These are phyloP conservation scores for Gossypium schwendimanii DNA, from an alignment of 441 rosid species.

Conservation along the genomic window DNA sequence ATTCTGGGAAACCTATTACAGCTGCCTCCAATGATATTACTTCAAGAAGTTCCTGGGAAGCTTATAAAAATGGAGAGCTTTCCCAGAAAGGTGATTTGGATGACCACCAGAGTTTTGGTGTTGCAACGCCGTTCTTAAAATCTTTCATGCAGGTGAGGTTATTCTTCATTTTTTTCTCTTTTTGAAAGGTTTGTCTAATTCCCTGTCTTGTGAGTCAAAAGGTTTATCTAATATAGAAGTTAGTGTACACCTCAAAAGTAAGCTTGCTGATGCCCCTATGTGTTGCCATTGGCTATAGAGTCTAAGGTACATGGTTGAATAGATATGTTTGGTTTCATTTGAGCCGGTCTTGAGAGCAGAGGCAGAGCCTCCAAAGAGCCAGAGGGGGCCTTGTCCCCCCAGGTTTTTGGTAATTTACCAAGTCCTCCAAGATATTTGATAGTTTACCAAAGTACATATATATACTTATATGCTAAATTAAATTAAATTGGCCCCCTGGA, in stretches of 20 bases:
- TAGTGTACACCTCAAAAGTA: not conserved
- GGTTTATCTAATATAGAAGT: not conserved
- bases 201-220: not conserved
- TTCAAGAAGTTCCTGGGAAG: conserved; percentile 58
- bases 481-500: too few species aligned
- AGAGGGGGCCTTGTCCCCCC: too few species aligned
- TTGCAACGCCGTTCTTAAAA: conserved; percentile 81
- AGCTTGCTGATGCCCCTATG: not conserved
- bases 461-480: too few species aligned
- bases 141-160: conserved; percentile 82
- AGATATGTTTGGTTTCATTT: not conserved
- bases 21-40: conserved; percentile 44
- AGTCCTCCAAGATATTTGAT: too few species aligned
- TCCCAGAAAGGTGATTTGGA: conserved; percentile 59
- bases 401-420: too few species aligned
- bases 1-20: conserved; percentile 45
- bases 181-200: not conserved
- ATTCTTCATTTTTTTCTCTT: not conserved
- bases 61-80: conserved; percentile 62
- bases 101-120: conserved; percentile 59
- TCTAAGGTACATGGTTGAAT: not conserved
- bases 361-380: too few species aligned
- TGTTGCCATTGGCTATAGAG: not conserved
- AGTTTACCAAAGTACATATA: too few species aligned
- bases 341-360: not conserved